phyloP scores from a whole-genome alignment of 352 stramenopile genomes.

The Phytophthora fragariaefolia region DNA sequence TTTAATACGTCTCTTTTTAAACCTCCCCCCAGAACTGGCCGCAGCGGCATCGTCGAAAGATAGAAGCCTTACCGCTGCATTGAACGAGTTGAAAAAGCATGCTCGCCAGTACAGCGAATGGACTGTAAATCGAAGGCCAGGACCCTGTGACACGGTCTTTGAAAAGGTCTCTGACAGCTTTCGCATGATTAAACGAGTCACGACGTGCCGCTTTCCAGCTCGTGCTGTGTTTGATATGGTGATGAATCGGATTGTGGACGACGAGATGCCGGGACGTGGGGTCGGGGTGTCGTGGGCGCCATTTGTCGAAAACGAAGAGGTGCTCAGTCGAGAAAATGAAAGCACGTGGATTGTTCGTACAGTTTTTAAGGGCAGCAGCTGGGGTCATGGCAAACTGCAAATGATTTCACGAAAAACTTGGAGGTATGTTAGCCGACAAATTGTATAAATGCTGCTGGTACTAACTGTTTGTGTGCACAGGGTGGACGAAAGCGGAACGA shows the following conservation, averaged over 20 bases:
- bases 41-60: constrained; percentile 56
- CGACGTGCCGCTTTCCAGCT: constrained; percentile 65
- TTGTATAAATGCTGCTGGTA: background rate
- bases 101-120: constrained; percentile 46
- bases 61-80: constrained; percentile 51
- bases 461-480: constrained; percentile 29
- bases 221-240: constrained; percentile 79
- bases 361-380: constrained; percentile 57
- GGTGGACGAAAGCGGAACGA: constrained; percentile 69
- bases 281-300: constrained; percentile 42
- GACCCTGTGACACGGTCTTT: constrained; percentile 58
- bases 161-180: constrained; percentile 69
- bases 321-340: constrained; percentile 53
- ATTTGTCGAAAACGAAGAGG: constrained; percentile 55
- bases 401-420: constrained; percentile 75
- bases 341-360: constrained; percentile 65
- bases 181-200: constrained; percentile 70
- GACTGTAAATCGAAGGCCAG: constrained; percentile 40
- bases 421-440: constrained; percentile 48
- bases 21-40: constrained; percentile 45
- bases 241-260: constrained; percentile 45
- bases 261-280: constrained; percentile 18
- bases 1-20: constrained; percentile 69
- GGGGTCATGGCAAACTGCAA: constrained; percentile 45
- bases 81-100: constrained; percentile 64